Evolutionary conservation across 495 filamentous ascomycete species (phyloP), one percentile per base, ranked within the genome.

Genomic region (Neurospora sp.): DNA sequence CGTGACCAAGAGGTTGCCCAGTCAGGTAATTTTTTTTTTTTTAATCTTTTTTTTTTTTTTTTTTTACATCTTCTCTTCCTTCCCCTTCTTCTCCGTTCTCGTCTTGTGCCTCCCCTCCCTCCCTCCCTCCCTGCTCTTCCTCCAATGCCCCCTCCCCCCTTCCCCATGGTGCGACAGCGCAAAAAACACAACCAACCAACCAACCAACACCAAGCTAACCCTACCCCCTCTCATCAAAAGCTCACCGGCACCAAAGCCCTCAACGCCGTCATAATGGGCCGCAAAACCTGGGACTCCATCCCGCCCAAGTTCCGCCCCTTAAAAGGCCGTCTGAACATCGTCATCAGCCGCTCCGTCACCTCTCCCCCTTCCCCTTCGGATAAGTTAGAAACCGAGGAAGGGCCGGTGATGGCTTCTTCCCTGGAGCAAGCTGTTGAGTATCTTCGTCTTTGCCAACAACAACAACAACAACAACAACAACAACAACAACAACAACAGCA

Each of bases 191-290:
- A 38, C 40, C 42, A 37, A 37, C 35, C 42, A 37, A 37, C 35
- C 39, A 65, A 37, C 35, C 39, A 65, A 8, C 44, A 45, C 4
- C 39, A 35, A 20, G 9, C 9, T 69, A 75, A 61, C 16, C 5
- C 12, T 6, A 17, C 16, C 70, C 41, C 39, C 10, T 40, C 14
- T 16, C 40, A 41, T 2, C 40, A 40, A 77, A 39, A 74, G 73
- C 38, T 70, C 53, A 44, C 61, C 38, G 41, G 76, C 59, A 65
- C 53, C 27, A 20, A 74, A n/a, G 74, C 76, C 37, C 59, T 80
- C 20, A 99, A 98, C 78, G 92, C 91, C 0, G 90, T 99, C 35
- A 90, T 99, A 77, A 99, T 99, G 95, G 96, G 96, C 69, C 92
- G 96, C 74, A 97, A 96, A 82, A 98, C 96, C 0, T 99, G 94